phyloP scores from a whole-genome alignment of 2,329 filamentous ascomycete genomes.

The Trichophaea hybrida region DNA sequence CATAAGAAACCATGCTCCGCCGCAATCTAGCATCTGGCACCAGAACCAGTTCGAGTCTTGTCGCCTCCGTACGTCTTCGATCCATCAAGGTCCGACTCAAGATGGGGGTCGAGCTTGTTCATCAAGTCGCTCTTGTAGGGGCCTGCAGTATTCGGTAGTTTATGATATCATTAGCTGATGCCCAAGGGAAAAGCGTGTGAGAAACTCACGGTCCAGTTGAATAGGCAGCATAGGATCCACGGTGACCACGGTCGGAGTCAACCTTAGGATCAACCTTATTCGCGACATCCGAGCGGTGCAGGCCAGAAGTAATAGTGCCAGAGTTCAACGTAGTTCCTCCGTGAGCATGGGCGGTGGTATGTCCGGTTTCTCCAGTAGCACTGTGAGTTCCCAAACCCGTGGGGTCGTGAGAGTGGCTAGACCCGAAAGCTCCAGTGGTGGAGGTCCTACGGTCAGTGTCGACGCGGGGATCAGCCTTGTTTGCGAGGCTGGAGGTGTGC shows the following conservation, averaged over 20 bases:
- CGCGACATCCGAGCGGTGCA: too few species aligned
- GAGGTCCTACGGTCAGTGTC: constrained; percentile 28
- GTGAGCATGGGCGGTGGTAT: too few species aligned
- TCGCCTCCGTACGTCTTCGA: constrained; percentile 42
- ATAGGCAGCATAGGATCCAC: constrained; percentile 16
- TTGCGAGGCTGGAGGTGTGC: constrained; percentile 29
- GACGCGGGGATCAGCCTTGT: constrained; percentile 28
- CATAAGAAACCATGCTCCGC: too few species aligned
- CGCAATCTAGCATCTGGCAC: background rate
- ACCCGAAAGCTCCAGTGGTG: too few species aligned
- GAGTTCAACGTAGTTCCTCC: too few species aligned
- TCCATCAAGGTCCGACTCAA: constrained; percentile 43
- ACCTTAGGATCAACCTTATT: too few species aligned
- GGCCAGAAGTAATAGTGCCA: too few species aligned
- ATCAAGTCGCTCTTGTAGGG: constrained; percentile 40
- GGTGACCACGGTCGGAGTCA: constrained; percentile 36
- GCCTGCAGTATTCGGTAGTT: constrained; percentile 37
- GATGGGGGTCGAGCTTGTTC: constrained; percentile 44
- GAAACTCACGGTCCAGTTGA: constrained; percentile 32
- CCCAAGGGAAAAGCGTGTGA: constrained; percentile 22
- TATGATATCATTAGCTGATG: constrained; percentile 28
- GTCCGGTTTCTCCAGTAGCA: too few species aligned
- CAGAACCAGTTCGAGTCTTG: constrained; percentile 27
- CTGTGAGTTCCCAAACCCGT: too few species aligned
- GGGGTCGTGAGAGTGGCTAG: too few species aligned